Percentiles rank a stretch among this genome's conserved stretches.
Evolutionary conservation across 371 early-diverging fungal species (phyloP).

Genomic region (Lichtheimia ramosa): DNA sequence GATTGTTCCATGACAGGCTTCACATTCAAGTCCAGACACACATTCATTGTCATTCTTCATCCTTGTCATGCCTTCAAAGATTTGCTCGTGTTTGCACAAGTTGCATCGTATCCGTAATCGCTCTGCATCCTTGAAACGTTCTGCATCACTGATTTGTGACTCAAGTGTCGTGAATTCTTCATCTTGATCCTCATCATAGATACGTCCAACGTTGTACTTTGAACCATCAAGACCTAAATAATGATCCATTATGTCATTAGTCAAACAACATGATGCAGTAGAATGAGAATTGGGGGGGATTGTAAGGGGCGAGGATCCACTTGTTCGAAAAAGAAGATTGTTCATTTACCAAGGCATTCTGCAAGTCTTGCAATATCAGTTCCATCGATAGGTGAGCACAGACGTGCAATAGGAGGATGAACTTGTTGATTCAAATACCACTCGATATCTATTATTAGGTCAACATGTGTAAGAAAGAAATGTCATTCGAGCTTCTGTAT

Average conservation of each 20-base stretch:
- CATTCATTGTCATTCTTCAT: slow-evolving; percentile 5
- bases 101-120: slow-evolving; percentile 62
- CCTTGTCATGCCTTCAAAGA: slow-evolving; percentile 60
- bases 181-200: slow-evolving; percentile 36
- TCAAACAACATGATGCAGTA: neutral
- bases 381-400: slow-evolving; percentile 89
- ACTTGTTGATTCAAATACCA: slow-evolving; percentile 98
- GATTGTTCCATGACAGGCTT: slow-evolving; percentile 55
- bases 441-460: slow-evolving; percentile 69
- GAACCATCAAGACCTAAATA: slow-evolving; percentile 62
- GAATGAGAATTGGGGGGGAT: too few relatives aligned
- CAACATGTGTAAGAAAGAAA: slow-evolving; percentile 14
- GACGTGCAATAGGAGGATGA: slow-evolving; percentile 91
- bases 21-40: slow-evolving; percentile 54
- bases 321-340: neutral
- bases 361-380: slow-evolving; percentile 83
- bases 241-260: neutral
- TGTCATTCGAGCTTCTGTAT: neutral
- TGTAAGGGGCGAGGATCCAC: neutral
- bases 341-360: slow-evolving; percentile 71
- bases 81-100: slow-evolving; percentile 54
- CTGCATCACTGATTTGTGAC: slow-evolving; percentile 80
- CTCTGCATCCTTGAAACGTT: slow-evolving; percentile 79
- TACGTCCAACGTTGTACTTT: slow-evolving; percentile 53
- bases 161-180: slow-evolving; percentile 74